phyloP scores from a whole-genome alignment of 768 basidiomycete genomes.

The Coprinellus micaceus region DNA sequence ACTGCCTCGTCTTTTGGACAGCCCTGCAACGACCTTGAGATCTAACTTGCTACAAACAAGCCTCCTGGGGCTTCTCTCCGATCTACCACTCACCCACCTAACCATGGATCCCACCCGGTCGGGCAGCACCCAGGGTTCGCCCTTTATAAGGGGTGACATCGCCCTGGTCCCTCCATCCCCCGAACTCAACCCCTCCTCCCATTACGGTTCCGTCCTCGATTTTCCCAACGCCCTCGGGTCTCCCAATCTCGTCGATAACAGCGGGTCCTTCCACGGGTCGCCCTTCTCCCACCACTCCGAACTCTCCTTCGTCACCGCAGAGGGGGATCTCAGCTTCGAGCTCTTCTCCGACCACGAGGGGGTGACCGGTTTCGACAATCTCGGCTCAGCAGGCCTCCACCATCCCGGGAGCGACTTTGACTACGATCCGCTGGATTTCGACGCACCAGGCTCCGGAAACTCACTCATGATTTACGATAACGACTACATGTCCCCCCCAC shows the following conservation, averaged over 20 bases:
- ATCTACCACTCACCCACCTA: background rate
- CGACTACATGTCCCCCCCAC: slow-evolving; percentile 39
- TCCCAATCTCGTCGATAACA: slow-evolving; percentile 17
- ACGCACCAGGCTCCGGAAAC: slow-evolving; percentile 45
- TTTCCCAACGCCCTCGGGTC: slow-evolving; percentile 16
- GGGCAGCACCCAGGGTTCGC: slow-evolving; percentile 13
- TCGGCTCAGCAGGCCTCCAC: background rate
- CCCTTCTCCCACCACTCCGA: slow-evolving; percentile 70
- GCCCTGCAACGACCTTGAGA: background rate
- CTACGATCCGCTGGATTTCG: slow-evolving; percentile 76
- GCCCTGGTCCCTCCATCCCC: slow-evolving; percentile 24
- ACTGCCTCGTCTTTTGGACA: slow-evolving; percentile 8
- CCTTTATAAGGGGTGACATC: slow-evolving; percentile 23
- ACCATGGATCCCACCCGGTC: slow-evolving; percentile 6
- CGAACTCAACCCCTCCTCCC: slow-evolving; percentile 21
- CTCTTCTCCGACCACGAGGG: slow-evolving; percentile 47
- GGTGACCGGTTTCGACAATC: slow-evolving; percentile 23
- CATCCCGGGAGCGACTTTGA: slow-evolving; percentile 32
- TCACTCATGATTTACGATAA: slow-evolving; percentile 58
- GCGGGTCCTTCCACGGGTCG: slow-evolving; percentile 35
- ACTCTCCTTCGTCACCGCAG: slow-evolving; percentile 50
- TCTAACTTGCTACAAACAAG: slow-evolving; percentile 4
- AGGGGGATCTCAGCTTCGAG: slow-evolving; percentile 39
- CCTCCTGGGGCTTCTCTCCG: background rate
- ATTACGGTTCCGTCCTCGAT: slow-evolving; percentile 15